Evolutionary conservation across 441 rosid species (phyloP), one percentile per base, ranked within the genome.

Genomic region (Bocquillonia castaneifolia): DNA sequence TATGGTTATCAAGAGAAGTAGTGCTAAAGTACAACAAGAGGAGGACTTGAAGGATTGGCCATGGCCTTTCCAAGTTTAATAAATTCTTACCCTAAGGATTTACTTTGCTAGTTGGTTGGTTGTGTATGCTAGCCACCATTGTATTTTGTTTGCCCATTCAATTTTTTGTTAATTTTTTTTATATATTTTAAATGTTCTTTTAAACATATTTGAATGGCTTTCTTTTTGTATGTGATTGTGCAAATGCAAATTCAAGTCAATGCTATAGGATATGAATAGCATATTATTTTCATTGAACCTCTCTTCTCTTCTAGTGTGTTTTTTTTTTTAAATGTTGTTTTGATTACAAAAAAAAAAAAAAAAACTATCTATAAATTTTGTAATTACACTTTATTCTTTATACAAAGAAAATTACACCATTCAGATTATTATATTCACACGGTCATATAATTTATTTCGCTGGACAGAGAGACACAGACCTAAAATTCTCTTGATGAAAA

Each of bases 41-140:
- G 89, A 85, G 71, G 88, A 79, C 57, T 72, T 89, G 78, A 86
- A 85, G 66, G 90, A 89, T 66, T 91, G 92, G 91, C 96, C 96
- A 18, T 88, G 90, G 83, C 97, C 91, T 37, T 86, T 89, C 78
- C 98, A 91, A 81, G 86, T 91, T 51, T 86, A 74, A 74, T n/a
- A n/a, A n/a, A n/a, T n/a, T n/a, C n/a, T n/a, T n/a, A n/a, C n/a
- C n/a, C n/a, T n/a, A n/a, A n/a, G n/a, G n/a, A n/a, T n/a, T n/a
- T n/a, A n/a, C n/a, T n/a, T n/a, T n/a, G n/a, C n/a, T n/a, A n/a
- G n/a, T n/a, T n/a, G n/a, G n/a, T n/a, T n/a, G n/a, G n/a, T n/a
- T n/a, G n/a, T n/a, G n/a, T n/a, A n/a, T n/a, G n/a, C n/a, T n/a
- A n/a, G n/a, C n/a, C n/a, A n/a, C n/a, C n/a, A n/a, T n/a, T n/a